Base-by-base conservation (phyloP, 257 asterid genomes). In the Nemophila menziesii region DNA sequence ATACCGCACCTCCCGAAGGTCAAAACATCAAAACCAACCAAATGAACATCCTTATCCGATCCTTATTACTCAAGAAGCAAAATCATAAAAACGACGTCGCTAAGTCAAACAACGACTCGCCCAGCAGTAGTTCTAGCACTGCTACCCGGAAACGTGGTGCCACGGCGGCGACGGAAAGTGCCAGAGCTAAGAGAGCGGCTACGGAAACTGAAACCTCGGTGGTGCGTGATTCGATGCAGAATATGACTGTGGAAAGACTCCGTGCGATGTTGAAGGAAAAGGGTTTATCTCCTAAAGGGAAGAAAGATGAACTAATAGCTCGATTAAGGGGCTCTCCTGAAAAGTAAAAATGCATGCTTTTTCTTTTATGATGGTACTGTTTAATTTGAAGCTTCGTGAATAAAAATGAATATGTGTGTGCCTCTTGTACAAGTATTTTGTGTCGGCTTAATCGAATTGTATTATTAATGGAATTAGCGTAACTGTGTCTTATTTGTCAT, bases 1-100 rank as follows among this genome's bases (percentile, higher is more conserved):
- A 86, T 45, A 79, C 97, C 12, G 62, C 80, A 16, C 85, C 97
- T 43, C 94, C 97, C 70, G 94, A 59, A 55, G 62, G 72, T 59
- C 96, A 86, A 72, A 43, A 68, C 52, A 78, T 85, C 58, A 73
- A 66, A 58, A 83, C 95, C 44, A 71, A 83, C 72, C 86, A 77
- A 52, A 69, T 68, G 20, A 83, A 83, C 66, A 77, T 79, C 60
- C 57, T 83, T 60, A 77, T 83, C 51, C 66, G 95, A 63, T 79
- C 95, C 48, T 83, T 83, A 46, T 70, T 58, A 62, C 75, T 79
- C 51, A 68, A 73, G 67, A 78, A 78, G 45, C 92, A 74, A 46
- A 8, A 1, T 8, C 12, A 5, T 24, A 11, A 41, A n/a, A 14
- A n/a, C 46, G 46, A 8, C 13, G 24, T 8, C 14, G 5, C 24